Percentiles rank a stretch among this genome's conserved stretches.
Conservation (phyloP, 2,329 filamentous ascomycete genomes). For the Pyricularia grisea region DNA sequence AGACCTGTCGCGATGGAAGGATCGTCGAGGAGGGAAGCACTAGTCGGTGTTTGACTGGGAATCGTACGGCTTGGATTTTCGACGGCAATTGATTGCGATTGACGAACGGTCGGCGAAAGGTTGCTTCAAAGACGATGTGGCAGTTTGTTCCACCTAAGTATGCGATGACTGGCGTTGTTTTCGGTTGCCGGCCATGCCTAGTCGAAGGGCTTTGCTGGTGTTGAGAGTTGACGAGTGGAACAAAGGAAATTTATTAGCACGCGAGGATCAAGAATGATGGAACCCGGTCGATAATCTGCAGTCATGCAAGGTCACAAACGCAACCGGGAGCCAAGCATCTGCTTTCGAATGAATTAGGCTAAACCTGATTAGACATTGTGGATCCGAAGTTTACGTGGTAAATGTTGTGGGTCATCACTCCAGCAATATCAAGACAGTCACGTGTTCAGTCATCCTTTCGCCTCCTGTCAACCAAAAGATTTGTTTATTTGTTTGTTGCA, state of each 20-base stretch:
- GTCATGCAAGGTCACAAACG: not conserved
- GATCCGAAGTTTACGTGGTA: not conserved
- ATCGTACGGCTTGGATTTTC: not conserved
- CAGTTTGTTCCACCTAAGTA: not conserved
- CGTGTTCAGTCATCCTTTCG: not conserved
- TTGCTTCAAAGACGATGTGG: not conserved
- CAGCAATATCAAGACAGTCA: not conserved
- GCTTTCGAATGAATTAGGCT: not conserved
- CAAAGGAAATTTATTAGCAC: not conserved
- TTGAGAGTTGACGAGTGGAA: not conserved
- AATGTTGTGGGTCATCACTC: not conserved
- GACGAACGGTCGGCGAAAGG: not conserved
- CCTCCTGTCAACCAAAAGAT: no score
- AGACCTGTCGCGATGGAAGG: not conserved
- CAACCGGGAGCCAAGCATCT: not conserved
- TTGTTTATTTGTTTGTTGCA: no score
- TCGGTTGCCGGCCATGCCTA: not conserved
- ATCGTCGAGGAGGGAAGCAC: not conserved
- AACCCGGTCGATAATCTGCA: not conserved
- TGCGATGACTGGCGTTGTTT: not conserved
- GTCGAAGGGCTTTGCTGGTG: not conserved
- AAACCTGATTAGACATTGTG: not conserved
- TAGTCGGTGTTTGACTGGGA: not conserved
- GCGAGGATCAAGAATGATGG: not conserved
- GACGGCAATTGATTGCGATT: not conserved